These are phyloP conservation scores for Umbellularia californica DNA, from an alignment of 164 flowering plant genomes.

Conservation along the genomic window DNA sequence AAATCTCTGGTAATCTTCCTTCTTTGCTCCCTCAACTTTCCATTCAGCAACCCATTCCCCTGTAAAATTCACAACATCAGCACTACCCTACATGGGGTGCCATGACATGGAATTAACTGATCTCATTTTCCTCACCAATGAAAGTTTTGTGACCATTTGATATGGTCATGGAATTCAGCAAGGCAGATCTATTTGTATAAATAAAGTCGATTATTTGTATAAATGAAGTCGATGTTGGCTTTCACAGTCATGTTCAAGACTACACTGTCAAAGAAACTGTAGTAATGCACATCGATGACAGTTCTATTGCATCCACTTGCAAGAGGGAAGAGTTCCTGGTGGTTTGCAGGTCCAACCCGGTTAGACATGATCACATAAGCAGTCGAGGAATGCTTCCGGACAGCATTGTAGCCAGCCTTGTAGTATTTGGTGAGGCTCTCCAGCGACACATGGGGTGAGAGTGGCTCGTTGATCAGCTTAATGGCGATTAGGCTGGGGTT, in stretches of 20 bases:
- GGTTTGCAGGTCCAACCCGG: constrained; percentile 33
- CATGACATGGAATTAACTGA: neutral
- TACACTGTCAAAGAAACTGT: constrained; percentile 34
- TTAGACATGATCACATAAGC: constrained; percentile 52
- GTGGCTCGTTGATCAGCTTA: constrained; percentile 70
- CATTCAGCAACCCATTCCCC: constrained; percentile 88
- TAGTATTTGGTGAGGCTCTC: constrained; percentile 48
- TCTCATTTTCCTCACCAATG: constrained; percentile 37
- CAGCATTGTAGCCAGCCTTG: constrained; percentile 50
- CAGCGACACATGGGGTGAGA: constrained; percentile 39
- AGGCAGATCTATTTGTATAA: constrained; percentile 29
- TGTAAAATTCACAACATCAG: constrained; percentile 10
- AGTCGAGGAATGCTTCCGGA: constrained; percentile 40
- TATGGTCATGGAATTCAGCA: constrained; percentile 34
- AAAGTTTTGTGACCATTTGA: constrained; percentile 60
- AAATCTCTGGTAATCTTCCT: constrained; percentile 53
- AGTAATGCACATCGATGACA: constrained; percentile 65
- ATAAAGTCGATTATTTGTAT: constrained; percentile 50
- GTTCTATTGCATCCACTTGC: constrained; percentile 31
- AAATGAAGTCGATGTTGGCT: constrained; percentile 53
- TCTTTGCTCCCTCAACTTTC: constrained; percentile 44
- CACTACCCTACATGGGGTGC: neutral
- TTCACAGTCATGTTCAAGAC: constrained; percentile 42
- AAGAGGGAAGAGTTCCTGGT: constrained; percentile 50
- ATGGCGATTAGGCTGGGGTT: constrained; percentile 54